Percentiles rank a stretch among this genome's conserved stretches.
These are phyloP conservation scores for Apostasia ramifera DNA, from an alignment of 106 monocot species.

Conservation along the genomic window DNA sequence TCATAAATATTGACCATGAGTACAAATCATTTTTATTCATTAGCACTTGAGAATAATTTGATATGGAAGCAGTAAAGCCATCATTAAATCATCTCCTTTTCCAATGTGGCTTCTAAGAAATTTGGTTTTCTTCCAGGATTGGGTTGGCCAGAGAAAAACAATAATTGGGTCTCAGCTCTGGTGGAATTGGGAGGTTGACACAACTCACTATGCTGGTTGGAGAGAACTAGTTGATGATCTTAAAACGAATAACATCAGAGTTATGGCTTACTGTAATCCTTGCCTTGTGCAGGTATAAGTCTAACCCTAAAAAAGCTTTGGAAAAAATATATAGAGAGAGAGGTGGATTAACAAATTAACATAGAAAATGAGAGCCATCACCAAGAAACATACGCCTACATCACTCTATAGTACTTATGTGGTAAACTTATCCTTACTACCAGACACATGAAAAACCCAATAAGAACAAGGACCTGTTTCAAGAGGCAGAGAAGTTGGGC, in stretches of 20 bases:
- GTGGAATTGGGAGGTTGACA: constrained; percentile 96
- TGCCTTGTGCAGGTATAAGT: constrained; percentile 61
- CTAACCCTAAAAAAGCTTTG: not conserved
- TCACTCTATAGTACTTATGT: not conserved
- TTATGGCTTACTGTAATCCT: constrained; percentile 86
- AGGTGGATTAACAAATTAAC: too few relatives aligned
- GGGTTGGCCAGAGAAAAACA: constrained; percentile 93
- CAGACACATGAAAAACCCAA: constrained; percentile 57
- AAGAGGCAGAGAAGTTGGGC: constrained; percentile 49
- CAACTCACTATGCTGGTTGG: constrained; percentile 48
- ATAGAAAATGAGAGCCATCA: too few relatives aligned
- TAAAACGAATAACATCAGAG: constrained; percentile 27
- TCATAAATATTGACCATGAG: too few relatives aligned
- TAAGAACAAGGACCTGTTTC: constrained; percentile 50
- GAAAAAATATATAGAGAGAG: too few relatives aligned
- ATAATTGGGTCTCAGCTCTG: constrained; percentile 80
- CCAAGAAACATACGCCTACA: too few relatives aligned
- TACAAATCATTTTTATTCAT: too few relatives aligned
- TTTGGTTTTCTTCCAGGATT: constrained; percentile 40
- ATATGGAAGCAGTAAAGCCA: too few relatives aligned
- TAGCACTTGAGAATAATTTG: too few relatives aligned
- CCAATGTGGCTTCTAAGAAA: not conserved
- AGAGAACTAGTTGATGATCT: constrained; percentile 57
- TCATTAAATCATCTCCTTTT: too few relatives aligned
- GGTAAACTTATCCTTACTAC: not conserved